Evolutionary conservation across 495 filamentous ascomycete genomes (phyloP).

Genomic region (Massariosphaeria phaeospora): DNA sequence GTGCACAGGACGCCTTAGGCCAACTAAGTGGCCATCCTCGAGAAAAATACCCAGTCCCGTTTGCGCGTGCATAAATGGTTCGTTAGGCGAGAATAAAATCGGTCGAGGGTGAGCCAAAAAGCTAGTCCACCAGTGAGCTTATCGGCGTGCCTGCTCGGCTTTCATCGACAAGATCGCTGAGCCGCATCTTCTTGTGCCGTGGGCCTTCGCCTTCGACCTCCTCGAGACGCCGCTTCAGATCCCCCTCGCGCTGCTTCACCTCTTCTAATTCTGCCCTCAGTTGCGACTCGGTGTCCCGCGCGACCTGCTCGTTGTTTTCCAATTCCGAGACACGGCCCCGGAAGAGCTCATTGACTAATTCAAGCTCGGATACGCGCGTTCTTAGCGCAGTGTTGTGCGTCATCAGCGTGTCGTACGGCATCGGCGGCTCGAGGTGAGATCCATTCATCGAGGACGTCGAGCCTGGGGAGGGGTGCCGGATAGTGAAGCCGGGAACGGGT

Average conservation of each 20-base stretch:
- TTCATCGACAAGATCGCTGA: constrained; percentile 32
- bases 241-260: constrained; percentile 68
- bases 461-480: constrained; percentile 63
- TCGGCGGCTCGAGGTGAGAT: constrained; percentile 67
- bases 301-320: constrained; percentile 69
- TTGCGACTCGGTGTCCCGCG: constrained; percentile 52
- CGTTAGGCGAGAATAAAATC: no score
- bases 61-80: constrained; percentile 3
- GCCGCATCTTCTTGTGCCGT: constrained; percentile 40
- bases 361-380: constrained; percentile 87
- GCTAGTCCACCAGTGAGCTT: constrained; percentile 16
- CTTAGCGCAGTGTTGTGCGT: constrained; percentile 75
- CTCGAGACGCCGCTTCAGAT: constrained; percentile 73
- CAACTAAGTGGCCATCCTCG: neutral
- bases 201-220: constrained; percentile 66
- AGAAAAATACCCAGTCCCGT: constrained; percentile 3
- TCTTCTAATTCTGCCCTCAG: constrained; percentile 68
- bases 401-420: constrained; percentile 72
- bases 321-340: constrained; percentile 80
- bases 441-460: constrained; percentile 68
- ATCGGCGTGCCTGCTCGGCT: constrained; percentile 25
- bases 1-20: no score
- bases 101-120: no score
- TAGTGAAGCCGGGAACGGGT: constrained; percentile 49
- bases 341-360: constrained; percentile 94